phyloP scores from a whole-genome alignment of 1,284 basidiomycete species.

The Cutaneotrichosporon dermatis region DNA sequence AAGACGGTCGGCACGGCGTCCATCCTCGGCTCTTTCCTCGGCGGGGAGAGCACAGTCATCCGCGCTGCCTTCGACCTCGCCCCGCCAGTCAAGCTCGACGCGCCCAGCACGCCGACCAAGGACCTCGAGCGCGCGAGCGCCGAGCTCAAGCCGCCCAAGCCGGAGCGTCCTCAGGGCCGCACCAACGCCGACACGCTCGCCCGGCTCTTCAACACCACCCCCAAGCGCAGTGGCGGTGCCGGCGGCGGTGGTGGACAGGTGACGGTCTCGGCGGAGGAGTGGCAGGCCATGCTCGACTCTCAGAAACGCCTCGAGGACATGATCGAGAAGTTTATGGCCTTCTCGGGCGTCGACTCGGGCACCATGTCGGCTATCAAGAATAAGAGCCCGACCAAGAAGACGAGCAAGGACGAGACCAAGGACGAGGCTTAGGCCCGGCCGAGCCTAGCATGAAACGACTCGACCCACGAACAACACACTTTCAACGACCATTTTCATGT shows the following conservation, averaged over 20 bases:
- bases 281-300: slow-evolving; percentile 30
- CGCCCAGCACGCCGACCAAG: slow-evolving; percentile 3
- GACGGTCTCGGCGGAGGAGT: slow-evolving; percentile 20
- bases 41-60: slow-evolving; percentile 39
- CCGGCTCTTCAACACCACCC: background rate
- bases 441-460: too few species aligned
- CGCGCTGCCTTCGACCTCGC: slow-evolving; percentile 43
- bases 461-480: too few species aligned
- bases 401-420: too few species aligned
- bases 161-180: background rate
- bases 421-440: too few species aligned
- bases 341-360: slow-evolving; percentile 7
- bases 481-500: too few species aligned
- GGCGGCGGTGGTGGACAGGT: background rate
- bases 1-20: slow-evolving; percentile 1
- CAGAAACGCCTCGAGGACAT: slow-evolving; percentile 41
- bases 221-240: background rate
- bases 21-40: slow-evolving; percentile 28
- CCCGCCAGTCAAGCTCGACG: slow-evolving; percentile 24
- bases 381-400: too few species aligned
- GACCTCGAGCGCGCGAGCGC: slow-evolving; percentile 2
- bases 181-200: background rate
- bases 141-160: background rate
- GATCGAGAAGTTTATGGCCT: slow-evolving; percentile 28
- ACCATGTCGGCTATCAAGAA: too few species aligned